phyloP scores from a whole-genome alignment of 257 asterid genomes.

The Solanum dulcamara region DNA sequence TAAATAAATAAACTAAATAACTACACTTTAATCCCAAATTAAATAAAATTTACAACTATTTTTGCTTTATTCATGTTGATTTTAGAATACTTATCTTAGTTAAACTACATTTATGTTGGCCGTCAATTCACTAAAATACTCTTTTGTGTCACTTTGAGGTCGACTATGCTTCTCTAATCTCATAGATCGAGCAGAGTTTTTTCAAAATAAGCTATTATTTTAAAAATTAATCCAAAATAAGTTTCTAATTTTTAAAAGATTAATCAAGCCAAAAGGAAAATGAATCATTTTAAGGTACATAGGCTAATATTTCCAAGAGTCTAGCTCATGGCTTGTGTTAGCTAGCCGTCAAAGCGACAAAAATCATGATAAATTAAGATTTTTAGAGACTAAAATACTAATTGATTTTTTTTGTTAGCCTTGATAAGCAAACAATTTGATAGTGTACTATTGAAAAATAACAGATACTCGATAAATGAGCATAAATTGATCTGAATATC shows the following conservation, averaged over 20 bases:
- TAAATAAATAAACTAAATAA: not conserved
- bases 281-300: too few species aligned
- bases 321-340: too few species aligned
- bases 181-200: not conserved
- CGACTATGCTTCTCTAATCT: not conserved
- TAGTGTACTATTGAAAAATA: not conserved
- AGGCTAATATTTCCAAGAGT: too few species aligned
- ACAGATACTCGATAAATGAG: not conserved
- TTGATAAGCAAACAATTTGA: not conserved
- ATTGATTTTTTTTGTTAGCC: too few species aligned
- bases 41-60: not conserved
- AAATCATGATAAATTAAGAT: too few species aligned
- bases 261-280: too few species aligned
- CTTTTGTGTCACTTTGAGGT: not conserved
- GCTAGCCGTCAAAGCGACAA: too few species aligned
- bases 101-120: not conserved
- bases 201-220: too few species aligned
- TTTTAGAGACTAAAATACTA: too few species aligned
- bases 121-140: not conserved
- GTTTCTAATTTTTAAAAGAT: too few species aligned
- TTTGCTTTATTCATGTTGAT: not conserved
- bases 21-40: not conserved
- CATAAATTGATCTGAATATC: fast-evolving
- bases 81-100: not conserved
- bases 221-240: too few species aligned